Conservation (phyloP, 768 basidiomycete species). For the Gyrodon lividus region DNA sequence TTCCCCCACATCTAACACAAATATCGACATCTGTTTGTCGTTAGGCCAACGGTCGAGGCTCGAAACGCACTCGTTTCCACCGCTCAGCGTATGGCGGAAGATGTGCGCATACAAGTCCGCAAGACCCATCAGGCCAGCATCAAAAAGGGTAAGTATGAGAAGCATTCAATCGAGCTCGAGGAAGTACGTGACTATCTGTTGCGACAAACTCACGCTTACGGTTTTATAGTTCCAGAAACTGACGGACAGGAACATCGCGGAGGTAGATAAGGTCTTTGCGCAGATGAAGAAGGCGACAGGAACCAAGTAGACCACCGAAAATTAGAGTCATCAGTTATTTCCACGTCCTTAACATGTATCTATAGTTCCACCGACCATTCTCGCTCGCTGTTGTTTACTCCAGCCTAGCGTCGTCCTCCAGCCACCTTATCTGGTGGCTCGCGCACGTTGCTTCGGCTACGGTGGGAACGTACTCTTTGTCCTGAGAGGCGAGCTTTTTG, state of each 20-base stretch:
- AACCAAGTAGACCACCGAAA: constrained; percentile 16
- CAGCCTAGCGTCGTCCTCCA: too few species aligned
- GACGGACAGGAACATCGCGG: constrained; percentile 55
- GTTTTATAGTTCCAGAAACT: constrained; percentile 69
- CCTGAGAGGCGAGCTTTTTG: too few species aligned
- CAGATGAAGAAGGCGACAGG: constrained; percentile 59
- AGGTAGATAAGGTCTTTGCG: constrained; percentile 65
- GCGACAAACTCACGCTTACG: background rate
- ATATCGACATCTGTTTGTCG: background rate
- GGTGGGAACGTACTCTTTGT: too few species aligned
- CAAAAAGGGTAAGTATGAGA: constrained; percentile 68
- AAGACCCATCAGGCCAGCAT: constrained; percentile 64
- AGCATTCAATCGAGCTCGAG: constrained; percentile 66
- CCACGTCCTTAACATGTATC: constrained; percentile 3
- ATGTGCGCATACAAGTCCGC: constrained; percentile 71
- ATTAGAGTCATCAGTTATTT: constrained; percentile 17
- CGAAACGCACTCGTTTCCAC: constrained; percentile 52
- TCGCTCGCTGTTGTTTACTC: too few species aligned
- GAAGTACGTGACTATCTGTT: constrained; percentile 47
- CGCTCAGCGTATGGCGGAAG: constrained; percentile 69
- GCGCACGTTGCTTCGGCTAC: too few species aligned
- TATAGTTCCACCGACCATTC: too few species aligned
- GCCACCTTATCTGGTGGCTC: too few species aligned
- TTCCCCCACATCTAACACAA: background rate
- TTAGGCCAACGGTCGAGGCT: constrained; percentile 76